Conservation (phyloP, 2,329 filamentous ascomycete species). For the Neonectria neomacrospora region DNA sequence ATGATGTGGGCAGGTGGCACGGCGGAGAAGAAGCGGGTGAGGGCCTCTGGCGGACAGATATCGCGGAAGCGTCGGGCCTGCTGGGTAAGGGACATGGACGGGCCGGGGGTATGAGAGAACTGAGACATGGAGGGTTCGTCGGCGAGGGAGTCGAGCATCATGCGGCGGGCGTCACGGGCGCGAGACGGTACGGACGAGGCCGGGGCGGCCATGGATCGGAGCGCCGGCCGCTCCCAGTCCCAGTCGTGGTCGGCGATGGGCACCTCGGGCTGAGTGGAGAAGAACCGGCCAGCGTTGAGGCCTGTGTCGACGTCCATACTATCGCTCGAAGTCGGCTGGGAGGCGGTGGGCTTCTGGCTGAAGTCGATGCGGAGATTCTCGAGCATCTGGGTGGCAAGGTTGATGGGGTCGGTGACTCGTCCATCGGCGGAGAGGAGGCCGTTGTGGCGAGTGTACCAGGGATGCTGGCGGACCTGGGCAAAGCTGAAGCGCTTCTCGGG, state of each 20-base stretch:
- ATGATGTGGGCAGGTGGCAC: conserved; percentile 80
- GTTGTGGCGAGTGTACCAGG: conserved; percentile 92
- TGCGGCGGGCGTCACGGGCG: conserved; percentile 49
- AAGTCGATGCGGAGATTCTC: conserved; percentile 92
- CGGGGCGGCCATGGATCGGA: conserved; percentile 62
- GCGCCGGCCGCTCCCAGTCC: conserved; percentile 85
- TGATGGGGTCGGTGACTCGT: conserved; percentile 79
- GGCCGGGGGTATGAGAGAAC: conserved; percentile 81
- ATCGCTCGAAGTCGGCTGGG: conserved; percentile 56
- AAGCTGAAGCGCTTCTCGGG: conserved; percentile 82
- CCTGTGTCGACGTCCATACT: conserved; percentile 76
- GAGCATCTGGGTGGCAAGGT: conserved; percentile 94
- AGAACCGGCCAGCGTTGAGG: conserved; percentile 62
- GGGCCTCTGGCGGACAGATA: conserved; percentile 86
- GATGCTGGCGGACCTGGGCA: conserved; percentile 86
- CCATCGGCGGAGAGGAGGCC: conserved; percentile 79
- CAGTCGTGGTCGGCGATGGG: conserved; percentile 79
- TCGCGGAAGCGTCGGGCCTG: conserved; percentile 88
- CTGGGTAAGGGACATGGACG: conserved; percentile 88
- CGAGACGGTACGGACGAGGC: conserved; percentile 49
- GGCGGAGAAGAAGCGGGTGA: conserved; percentile 92
- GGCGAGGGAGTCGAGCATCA: conserved; percentile 72
- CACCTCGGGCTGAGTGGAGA: conserved; percentile 88
- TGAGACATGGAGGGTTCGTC: conserved; percentile 90
- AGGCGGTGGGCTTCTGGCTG: conserved; percentile 70